These are phyloP conservation scores for Primulina huaijiensis DNA, from an alignment of 257 asterid species.

Conservation along the genomic window DNA sequence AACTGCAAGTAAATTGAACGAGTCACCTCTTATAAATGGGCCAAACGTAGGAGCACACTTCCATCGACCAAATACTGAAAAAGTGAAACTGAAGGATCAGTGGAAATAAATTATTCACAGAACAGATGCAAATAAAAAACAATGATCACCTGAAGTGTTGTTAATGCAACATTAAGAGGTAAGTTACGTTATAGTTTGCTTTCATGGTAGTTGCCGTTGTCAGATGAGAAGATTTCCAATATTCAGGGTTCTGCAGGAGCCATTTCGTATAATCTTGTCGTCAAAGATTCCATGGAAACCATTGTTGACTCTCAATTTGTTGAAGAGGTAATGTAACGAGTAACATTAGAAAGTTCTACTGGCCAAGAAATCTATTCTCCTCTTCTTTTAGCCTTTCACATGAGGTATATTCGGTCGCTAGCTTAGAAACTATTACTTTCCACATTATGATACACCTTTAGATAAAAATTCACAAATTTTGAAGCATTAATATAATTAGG, in stretches of 20 bases:
- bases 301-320: too few species aligned
- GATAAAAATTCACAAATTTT: background rate
- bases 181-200: conserved; percentile 56
- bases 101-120: conserved; percentile 7
- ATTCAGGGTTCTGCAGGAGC: conserved; percentile 49
- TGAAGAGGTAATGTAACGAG: too few species aligned
- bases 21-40: conserved; percentile 76
- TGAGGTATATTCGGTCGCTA: conserved; percentile 48
- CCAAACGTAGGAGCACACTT: conserved; percentile 69
- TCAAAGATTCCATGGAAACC: too few species aligned
- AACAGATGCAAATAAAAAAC: conserved; percentile 3
- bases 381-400: conserved; percentile 63
- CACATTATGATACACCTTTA: background rate
- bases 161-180: conserved; percentile 70
- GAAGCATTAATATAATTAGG: background rate
- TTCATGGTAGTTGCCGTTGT: conserved; percentile 54
- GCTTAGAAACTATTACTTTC: background rate
- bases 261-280: background rate
- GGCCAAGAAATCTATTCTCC: conserved; percentile 93
- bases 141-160: conserved; percentile 79
- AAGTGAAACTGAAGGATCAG: conserved; percentile 23
- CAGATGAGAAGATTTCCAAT: conserved; percentile 54
- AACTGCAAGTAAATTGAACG: background rate
- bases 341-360: conserved; percentile 29
- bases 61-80: conserved; percentile 61